Base-by-base conservation (phyloP, 2,329 filamentous ascomycete species). In the Monosporascus ibericus region DNA sequence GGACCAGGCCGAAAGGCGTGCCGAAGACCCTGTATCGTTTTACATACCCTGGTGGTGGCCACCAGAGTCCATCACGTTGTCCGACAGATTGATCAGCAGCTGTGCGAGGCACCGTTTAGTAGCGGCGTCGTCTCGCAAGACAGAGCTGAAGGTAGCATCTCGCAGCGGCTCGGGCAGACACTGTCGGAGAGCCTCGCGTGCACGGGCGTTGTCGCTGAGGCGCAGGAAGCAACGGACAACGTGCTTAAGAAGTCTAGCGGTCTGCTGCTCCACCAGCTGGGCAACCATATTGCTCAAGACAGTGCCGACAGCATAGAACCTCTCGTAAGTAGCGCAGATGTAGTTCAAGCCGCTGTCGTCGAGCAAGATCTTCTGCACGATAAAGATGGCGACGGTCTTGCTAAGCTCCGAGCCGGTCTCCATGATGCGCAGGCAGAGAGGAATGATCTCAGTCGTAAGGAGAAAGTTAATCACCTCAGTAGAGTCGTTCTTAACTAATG, bases 331-430 rank as follows among this genome's bases (percentile, higher is more conserved):
- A 59, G 95, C 92, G 73, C 94, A 99, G 54, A 99, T 99, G 72
- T 99, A 99, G 65, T 94, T 94, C 57, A 99, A 80, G 4, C 94
- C 94, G 64, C 95, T 92, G 65, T 99, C 94, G 67, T 99, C 94
- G 3, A 99, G 82, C 49, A 99, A 75, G 25, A 99, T 99, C 79
- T 99, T 99, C 73, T 99, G 94, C 18, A 99, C 94, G 64, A 99
- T 99, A 76, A 99, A 99, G 64, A 99, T 99, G 53, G 94, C 94
- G 15, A 99, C 94, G 0, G 94, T 99, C 78, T 99, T 99, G 78
- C 91, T 96, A 55, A 99, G 81, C 72, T 99, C 94, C 1, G 92
- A 96, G 48, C 94, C 94, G 0, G 94, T 99, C 76, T 99, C 94
- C 94, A 99, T 99, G 66, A 99, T 99, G 55, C 94, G 86, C 44